Base-by-base conservation (phyloP, 805 yeast genomes). In the Pachysolen tannophilus region DNA sequence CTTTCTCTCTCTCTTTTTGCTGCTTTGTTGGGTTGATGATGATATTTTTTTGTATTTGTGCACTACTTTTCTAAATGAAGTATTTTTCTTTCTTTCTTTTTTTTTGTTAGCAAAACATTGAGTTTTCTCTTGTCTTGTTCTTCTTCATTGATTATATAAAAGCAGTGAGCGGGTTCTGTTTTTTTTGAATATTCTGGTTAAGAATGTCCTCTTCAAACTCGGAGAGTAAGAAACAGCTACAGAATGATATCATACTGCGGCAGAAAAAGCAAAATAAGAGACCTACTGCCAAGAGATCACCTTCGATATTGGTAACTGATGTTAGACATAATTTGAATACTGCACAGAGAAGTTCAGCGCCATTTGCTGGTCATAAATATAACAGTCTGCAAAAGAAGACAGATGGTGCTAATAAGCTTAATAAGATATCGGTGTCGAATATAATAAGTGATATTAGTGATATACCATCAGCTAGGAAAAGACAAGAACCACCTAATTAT, bases 241-340 rank as follows among this genome's bases (percentile, higher is more conserved):
- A 35, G 24, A 5, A 20, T 9, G 31, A 26, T 13, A n/a, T 35
- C 18, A 26, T 30, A 21, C 32, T 30, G 16, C 38, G 27, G 21
- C 38, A 35, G 34, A 26, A 32, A 25, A 31, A 19, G 11, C 39
- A 10, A 30, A 38, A 32, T 35, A 43, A 52, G 38, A 52, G 67
- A 38, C 79, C 82, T 3, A 78, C 83, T 5, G 85, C 95, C 10
- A 84, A 83, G 48, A 61, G 97, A 47, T 84, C 96, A 20, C 97
- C 97, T 8, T 84, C 95, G 2, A 88, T 88, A 50, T 67, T 88
- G 38, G 97, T 88, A 26, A 90, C 97, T 0, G 97, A 88, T 59
- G 75, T 84, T 3, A 66, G 97, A 41, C 69, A 75, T 35, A 62
- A 62, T 39, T 64, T 58, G 36, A 56, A 63, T 16, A 65, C 66